Evolutionary conservation across 2,329 filamentous ascomycete genomes (phyloP).

Genomic region (Ceratocystis huliohia): DNA sequence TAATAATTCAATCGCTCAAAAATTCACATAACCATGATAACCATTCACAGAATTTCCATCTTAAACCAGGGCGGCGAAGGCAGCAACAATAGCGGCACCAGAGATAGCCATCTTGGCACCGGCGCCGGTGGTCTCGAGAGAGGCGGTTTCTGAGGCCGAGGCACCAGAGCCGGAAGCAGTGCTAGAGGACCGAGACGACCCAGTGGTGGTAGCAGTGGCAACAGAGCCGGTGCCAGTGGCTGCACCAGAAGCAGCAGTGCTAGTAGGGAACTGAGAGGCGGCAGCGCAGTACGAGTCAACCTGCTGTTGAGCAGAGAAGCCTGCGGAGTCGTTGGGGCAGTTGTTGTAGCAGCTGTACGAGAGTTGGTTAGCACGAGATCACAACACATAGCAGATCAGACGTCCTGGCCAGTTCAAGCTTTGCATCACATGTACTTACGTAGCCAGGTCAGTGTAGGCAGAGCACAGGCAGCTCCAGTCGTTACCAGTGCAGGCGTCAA

Average conservation of each 20-base stretch:
- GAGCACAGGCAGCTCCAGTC: conserved; percentile 39
- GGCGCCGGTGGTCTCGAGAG: conserved; percentile 26
- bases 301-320: conserved; percentile 28
- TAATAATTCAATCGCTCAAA: neutral
- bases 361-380: no score
- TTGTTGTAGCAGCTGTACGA: conserved; percentile 41
- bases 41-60: neutral
- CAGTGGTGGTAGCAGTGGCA: conserved; percentile 23
- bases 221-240: conserved; percentile 22
- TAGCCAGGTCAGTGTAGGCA: conserved; percentile 34
- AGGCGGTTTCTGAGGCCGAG: conserved; percentile 23
- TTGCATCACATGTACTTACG: conserved; percentile 28
- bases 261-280: conserved; percentile 33
- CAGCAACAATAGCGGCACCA: conserved; percentile 30
- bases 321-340: conserved; percentile 39
- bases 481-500: conserved; percentile 29
- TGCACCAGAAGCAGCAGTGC: conserved; percentile 24
- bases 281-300: conserved; percentile 36
- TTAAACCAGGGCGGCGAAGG: conserved; percentile 31
- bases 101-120: conserved; percentile 28
- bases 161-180: conserved; percentile 23
- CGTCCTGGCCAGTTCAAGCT: no score
- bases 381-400: no score
- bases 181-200: conserved; percentile 22
- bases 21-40: neutral